Base-by-base conservation (phyloP, 108 stramenopile species). In the Skeletonema potamos region DNA sequence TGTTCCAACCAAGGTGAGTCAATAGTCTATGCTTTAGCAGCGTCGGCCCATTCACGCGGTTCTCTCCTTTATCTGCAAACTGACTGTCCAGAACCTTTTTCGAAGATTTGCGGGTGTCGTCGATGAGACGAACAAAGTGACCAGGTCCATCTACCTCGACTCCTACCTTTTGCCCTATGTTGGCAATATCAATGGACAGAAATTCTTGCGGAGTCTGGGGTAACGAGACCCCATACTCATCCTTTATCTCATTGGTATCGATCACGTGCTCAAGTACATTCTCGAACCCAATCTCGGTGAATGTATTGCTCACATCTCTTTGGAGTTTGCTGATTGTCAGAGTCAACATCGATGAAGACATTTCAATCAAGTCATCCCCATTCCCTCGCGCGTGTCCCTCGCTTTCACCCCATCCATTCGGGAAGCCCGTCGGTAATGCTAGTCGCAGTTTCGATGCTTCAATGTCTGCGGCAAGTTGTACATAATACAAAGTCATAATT, bases 101-200 rank as follows among this genome's bases (percentile, higher is more conserved):
- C 5, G 27, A 27, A 17, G 69, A 28, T 55, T 20, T 44, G 28
- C 74, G 66, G 41, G 61, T 63, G 20, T 59, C 17, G 28, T 92
- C 90, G 33, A 94, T 79, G n/a, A 86, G 68, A 7, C 56, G 78
- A 22, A 89, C 67, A 46, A 86, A 95, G 74, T 95, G 93, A 8
- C 84, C 85, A 2, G 93, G 93, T 43, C 93, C 93, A 58, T 95
- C 93, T 1, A 95, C 90, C 77, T 95, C 93, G 28, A 95, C 81
- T 10, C 91, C 93, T 36, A 95, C 78, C 34, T 69, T 72, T 11
- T 62, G 24, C 4, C 80, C 74, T 26, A 86, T 51, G 62, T 93
- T 82, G 54, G 92, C 92, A 74, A 93, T 85, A 70, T 93, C 92
- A 34, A 89, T 63, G 9, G 86, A 86, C 24, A 89, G 68, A 55